Percentiles rank a stretch among this genome's conserved stretches.
phyloP scores from a whole-genome alignment of 768 basidiomycete species.

The Cytidiella melzeri region DNA sequence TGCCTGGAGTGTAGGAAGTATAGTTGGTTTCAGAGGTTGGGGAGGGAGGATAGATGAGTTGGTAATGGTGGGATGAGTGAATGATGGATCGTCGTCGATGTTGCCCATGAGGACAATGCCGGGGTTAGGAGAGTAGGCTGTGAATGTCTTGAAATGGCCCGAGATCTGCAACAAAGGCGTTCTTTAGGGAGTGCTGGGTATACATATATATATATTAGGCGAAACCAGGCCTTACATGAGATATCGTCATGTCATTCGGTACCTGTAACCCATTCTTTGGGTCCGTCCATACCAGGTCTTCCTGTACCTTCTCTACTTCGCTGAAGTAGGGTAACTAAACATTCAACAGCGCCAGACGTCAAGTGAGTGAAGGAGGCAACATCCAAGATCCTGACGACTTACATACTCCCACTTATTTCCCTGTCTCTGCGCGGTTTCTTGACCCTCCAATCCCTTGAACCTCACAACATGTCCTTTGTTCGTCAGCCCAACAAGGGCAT shows the following conservation, averaged over 20 bases:
- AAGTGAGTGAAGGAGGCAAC: neutral
- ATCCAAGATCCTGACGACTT: constrained; percentile 22
- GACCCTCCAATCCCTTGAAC: constrained; percentile 41
- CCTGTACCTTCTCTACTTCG: constrained; percentile 45
- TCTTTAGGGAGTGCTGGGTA: too few species aligned
- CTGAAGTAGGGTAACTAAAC: constrained; percentile 69
- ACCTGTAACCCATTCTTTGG: constrained; percentile 22
- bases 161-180: constrained; percentile 53
- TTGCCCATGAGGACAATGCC: constrained; percentile 76
- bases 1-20: constrained; percentile 65
- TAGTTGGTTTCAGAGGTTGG: constrained; percentile 34
- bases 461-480: constrained; percentile 73
- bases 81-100: constrained; percentile 32
- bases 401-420: constrained; percentile 68
- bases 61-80: constrained; percentile 12
- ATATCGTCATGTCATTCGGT: constrained; percentile 53
- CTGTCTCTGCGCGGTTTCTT: constrained; percentile 23
- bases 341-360: constrained; percentile 2
- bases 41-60: neutral
- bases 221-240: constrained; percentile 55
- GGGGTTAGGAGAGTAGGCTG: constrained; percentile 70
- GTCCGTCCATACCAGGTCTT: constrained; percentile 31
- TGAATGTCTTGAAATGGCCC: constrained; percentile 77
- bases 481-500: constrained; percentile 72
- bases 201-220: constrained; percentile 9